Percentiles rank a stretch among this genome's conserved stretches.
phyloP scores from a whole-genome alignment of 768 basidiomycete genomes.

The Chalciporus piperatus region DNA sequence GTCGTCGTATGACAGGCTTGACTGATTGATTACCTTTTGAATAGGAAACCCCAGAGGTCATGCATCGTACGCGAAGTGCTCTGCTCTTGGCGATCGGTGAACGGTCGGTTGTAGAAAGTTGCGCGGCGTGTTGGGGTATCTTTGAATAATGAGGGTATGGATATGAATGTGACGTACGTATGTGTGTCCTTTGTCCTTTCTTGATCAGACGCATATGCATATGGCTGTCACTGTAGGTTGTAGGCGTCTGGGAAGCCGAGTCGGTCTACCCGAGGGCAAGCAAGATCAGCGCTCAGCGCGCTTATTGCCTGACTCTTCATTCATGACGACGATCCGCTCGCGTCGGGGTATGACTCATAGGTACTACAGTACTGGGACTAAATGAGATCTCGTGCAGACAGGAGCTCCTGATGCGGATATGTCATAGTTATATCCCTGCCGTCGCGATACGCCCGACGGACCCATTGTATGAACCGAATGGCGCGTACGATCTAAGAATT shows the following conservation, averaged over 20 bases:
- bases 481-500: neutral
- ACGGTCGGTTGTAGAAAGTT: constrained; percentile 51
- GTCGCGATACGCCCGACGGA: too few species aligned
- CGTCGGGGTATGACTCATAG: neutral
- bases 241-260: too few species aligned
- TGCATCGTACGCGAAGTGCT: constrained; percentile 43
- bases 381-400: neutral
- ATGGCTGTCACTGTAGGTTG: too few species aligned
- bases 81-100: constrained; percentile 49
- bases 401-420: too few species aligned
- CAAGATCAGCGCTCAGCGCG: too few species aligned
- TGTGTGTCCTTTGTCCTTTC: neutral
- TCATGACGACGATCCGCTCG: neutral
- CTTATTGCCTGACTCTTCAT: too few species aligned
- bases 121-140: constrained; percentile 43
- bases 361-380: neutral
- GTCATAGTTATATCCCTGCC: too few species aligned
- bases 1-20: neutral
- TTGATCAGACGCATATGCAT: neutral
- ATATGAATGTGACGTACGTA: neutral
- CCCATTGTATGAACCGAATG: too few species aligned
- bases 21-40: neutral
- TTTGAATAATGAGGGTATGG: constrained; percentile 5
- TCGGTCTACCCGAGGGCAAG: too few species aligned
- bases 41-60: constrained; percentile 38